A percentile compares a stretch with the other conserved stretches of the same genome.
These are phyloP conservation scores for Nematocida sp. DNA, from an alignment of 371 early-diverging fungal species.

Conservation along the genomic window DNA sequence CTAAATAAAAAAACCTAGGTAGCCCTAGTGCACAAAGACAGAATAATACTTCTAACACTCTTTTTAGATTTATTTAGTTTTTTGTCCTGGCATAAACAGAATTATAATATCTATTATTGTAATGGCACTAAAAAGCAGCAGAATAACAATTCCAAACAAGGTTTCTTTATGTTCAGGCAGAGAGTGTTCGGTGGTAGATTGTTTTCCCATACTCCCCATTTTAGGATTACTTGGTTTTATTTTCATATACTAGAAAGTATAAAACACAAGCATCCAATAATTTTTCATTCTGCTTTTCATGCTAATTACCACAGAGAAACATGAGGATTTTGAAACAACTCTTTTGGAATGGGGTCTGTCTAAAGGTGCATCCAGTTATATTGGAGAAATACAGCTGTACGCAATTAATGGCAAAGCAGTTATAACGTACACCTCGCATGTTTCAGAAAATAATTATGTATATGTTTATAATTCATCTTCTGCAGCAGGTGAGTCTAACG, in stretches of 20 bases:
- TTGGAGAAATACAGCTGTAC: conserved; percentile 18
- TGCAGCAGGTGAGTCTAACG: not conserved
- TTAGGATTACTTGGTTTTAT: not conserved
- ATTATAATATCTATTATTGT: not conserved
- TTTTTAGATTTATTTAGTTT: not conserved
- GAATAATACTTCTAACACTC: too few species aligned
- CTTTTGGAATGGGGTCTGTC: conserved; percentile 11
- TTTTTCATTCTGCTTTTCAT: conserved; percentile 15
- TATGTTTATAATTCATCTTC: not conserved
- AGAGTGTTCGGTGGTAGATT: not conserved
- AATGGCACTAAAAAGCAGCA: not conserved
- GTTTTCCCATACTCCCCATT: not conserved
- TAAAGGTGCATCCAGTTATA: not conserved
- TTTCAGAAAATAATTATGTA: conserved; percentile 1
- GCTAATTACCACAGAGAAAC: conserved; percentile 46
- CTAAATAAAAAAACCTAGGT: too few species aligned
- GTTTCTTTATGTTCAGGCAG: not conserved
- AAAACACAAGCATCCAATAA: conserved; percentile 3
- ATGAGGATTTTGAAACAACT: conserved; percentile 39
- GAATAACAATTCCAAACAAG: not conserved
- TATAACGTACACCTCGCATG: conserved; percentile 36
- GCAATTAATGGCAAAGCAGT: not conserved
- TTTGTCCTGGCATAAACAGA: not conserved
- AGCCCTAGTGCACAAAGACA: too few species aligned
- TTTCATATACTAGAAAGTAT: not conserved